Evolutionary conservation across 2,329 filamentous ascomycete species (phyloP).

Genomic region (Aspergillus sp.): DNA sequence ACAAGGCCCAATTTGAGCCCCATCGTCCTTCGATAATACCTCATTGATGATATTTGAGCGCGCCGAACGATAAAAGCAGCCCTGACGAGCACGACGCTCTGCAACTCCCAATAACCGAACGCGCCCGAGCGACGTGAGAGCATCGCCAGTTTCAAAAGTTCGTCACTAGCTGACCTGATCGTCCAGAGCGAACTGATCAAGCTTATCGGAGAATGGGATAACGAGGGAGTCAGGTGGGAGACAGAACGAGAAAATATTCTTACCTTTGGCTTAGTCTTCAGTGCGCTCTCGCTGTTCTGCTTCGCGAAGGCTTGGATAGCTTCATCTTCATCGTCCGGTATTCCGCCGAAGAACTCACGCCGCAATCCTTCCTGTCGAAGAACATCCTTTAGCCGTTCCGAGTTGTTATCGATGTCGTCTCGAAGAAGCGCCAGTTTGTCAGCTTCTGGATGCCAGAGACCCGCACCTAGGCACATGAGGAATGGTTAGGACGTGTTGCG

Average conservation of each 20-base stretch:
- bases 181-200: not conserved
- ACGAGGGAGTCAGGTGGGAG: not conserved
- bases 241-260: slow-evolving; percentile 33
- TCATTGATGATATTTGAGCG: not conserved
- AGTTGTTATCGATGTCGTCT: slow-evolving; percentile 73
- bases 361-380: slow-evolving; percentile 66
- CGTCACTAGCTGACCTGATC: not conserved
- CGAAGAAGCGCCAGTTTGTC: slow-evolving; percentile 69
- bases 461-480: slow-evolving; percentile 61
- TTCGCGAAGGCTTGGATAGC: slow-evolving; percentile 71
- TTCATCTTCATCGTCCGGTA: slow-evolving; percentile 60
- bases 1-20: not conserved
- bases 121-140: slow-evolving; percentile 7
- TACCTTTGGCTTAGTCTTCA: slow-evolving; percentile 88
- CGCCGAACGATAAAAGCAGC: not conserved
- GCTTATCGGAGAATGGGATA: not conserved
- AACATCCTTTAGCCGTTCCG: slow-evolving; percentile 69
- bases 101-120: not conserved
- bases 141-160: not conserved
- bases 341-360: slow-evolving; percentile 65
- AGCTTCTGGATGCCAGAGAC: slow-evolving; percentile 78
- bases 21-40: not conserved
- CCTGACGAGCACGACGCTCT: not conserved
- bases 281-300: slow-evolving; percentile 71
- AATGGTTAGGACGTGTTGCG: slow-evolving; percentile 15